phyloP scores from a whole-genome alignment of 306 rosid species.

The Casuarina equisetifolia region DNA sequence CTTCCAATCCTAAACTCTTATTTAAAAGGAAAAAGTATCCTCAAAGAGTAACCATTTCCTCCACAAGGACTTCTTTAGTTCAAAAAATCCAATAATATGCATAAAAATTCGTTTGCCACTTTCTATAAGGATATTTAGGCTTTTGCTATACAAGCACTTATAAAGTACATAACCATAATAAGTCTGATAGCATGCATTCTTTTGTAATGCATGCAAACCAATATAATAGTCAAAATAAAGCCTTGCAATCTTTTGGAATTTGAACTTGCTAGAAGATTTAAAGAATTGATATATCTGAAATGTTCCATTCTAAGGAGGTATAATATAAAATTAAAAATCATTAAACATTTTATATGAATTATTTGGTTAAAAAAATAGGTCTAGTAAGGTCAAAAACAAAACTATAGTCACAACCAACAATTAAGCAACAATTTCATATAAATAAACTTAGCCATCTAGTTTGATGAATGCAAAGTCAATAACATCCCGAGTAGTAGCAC shows the following conservation, averaged over 20 bases:
- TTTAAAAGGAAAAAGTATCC: too few species aligned
- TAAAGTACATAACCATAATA: neutral
- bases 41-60: too few species aligned
- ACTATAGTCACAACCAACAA: neutral
- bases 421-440: too few species aligned
- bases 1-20: too few species aligned
- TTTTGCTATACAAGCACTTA: neutral
- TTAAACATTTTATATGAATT: neutral
- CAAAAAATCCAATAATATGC: neutral
- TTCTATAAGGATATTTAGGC: neutral
- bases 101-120: neutral
- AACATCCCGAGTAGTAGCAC: too few species aligned
- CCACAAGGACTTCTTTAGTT: too few species aligned
- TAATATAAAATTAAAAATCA: neutral
- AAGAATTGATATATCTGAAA: neutral
- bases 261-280: neutral
- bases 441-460: too few species aligned
- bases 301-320: neutral
- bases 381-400: neutral
- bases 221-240: neutral
- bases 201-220: conserved; percentile 20
- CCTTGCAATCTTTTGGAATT: neutral
- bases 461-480: too few species aligned
- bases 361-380: neutral
- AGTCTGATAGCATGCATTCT: conserved; percentile 5